Conservation (phyloP, 441 rosid genomes). For the Viola pubescens region DNA sequence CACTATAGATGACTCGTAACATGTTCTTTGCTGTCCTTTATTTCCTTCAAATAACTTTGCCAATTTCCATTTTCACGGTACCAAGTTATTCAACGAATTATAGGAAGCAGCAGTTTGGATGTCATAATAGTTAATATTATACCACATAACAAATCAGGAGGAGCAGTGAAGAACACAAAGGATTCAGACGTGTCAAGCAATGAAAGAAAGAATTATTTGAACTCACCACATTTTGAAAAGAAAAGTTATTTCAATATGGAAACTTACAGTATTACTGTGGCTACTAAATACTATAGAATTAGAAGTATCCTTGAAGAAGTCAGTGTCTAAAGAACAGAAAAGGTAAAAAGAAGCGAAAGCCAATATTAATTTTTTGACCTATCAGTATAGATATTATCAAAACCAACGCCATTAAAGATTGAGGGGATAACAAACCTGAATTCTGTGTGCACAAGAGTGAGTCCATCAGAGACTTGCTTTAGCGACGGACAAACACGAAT, state of each 20-base stretch:
- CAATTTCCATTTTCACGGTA: too few relatives aligned
- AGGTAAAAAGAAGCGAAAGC: not conserved
- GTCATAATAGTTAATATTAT: too few relatives aligned
- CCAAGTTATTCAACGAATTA: not conserved
- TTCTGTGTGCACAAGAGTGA: constrained; percentile 44
- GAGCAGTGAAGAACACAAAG: not conserved
- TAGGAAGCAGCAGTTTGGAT: not conserved
- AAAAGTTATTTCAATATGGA: not conserved
- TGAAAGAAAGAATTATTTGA: not conserved
- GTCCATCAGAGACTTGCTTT: constrained; percentile 50
- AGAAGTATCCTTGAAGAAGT: too few relatives aligned
- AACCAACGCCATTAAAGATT: not conserved
- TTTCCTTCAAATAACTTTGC: too few relatives aligned
- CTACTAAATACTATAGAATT: not conserved
- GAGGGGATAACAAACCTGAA: constrained; percentile 47
- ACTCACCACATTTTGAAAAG: not conserved
- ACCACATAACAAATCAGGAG: not conserved
- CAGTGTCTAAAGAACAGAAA: not conserved
- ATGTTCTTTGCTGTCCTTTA: too few relatives aligned
- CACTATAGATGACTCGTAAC: too few relatives aligned
- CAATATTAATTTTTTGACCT: not conserved
- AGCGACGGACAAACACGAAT: constrained; percentile 61
- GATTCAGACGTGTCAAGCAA: not conserved
- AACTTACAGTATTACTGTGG: not conserved
- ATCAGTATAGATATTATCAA: not conserved